Base-by-base conservation (phyloP, 306 rosid genomes). In the Sphenostylis stenocarpa region DNA sequence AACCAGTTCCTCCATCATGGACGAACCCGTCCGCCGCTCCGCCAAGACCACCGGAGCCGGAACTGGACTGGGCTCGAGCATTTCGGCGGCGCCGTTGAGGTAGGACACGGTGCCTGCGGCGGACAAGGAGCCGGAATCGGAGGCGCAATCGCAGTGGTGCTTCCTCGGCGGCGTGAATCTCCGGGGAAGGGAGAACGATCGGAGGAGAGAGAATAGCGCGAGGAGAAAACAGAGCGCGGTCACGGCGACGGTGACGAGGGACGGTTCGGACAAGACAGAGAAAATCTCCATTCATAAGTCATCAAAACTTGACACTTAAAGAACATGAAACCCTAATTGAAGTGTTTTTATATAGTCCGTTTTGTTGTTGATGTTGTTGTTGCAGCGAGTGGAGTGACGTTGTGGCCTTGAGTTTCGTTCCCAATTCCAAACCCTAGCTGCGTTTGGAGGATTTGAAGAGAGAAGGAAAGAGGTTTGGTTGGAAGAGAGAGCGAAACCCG, bases 1-100 rank as follows among this genome's bases (percentile, higher is more conserved):
- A 82, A 96, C 99, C 84, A 96, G 81, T 75, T 96, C 96, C 86
- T 96, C 99, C 99, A 96, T 96, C 99, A 96, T 96, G 29, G 99
- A 96, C 20, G 91, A 96, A 21, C 94, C 96, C 5, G 86, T 75
- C 11, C 83, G 90, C 16, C 89, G 85, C 77, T 88, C 99, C 3
- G 86, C 26, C 52, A 87, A 75, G 6, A 75, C 81, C 23, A 63
- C 69, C 36, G 76, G 83, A 19, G 66, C n/a, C 1, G 75, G 61
- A 20, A 53, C 44, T 34, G 76, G 31, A 58, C 16, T 43, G 31
- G 79, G 78, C 68, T 88, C 94, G 66, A 84, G 72, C 88, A 91
- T 81, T 31, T 82, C 82, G 19, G 7, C 77, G 14, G 84, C 89
- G 3, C 94, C 97, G 96, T 91, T 94, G 85, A 90, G 72, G 86